A percentile compares a stretch with the other conserved stretches of the same genome.
These are phyloP conservation scores for Fusarium subglutinans DNA, from an alignment of 2,329 filamentous ascomycete genomes.

Conservation along the genomic window DNA sequence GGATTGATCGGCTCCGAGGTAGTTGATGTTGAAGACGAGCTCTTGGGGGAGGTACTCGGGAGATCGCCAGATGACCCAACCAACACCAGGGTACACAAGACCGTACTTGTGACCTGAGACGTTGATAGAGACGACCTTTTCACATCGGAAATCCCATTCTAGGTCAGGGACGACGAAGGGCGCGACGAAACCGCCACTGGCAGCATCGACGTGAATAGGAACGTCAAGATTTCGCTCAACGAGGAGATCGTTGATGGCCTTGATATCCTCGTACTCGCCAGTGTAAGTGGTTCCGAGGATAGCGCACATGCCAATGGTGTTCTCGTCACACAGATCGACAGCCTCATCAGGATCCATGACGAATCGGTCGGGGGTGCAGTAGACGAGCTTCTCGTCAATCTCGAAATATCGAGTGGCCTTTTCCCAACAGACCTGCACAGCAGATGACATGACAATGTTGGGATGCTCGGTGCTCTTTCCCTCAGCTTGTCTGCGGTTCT, in stretches of 20 bases:
- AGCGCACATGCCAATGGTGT: slow-evolving; percentile 88
- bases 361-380: slow-evolving; percentile 68
- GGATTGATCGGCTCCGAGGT: slow-evolving; percentile 92
- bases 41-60: slow-evolving; percentile 87
- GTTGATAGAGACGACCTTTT: slow-evolving; percentile 93
- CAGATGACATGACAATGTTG: slow-evolving; percentile 95
- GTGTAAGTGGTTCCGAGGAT: slow-evolving; percentile 96
- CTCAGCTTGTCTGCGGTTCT: slow-evolving; percentile 82
- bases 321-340: slow-evolving; percentile 70
- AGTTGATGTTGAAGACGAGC: slow-evolving; percentile 99
- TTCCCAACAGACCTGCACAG: slow-evolving; percentile 97
- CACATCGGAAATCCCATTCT: slow-evolving; percentile 90
- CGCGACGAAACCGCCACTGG: slow-evolving; percentile 90
- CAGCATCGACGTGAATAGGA: slow-evolving; percentile 94
- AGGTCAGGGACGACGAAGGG: slow-evolving; percentile 88
- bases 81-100: slow-evolving; percentile 87
- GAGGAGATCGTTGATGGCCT: slow-evolving; percentile 89
- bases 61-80: slow-evolving; percentile 91
- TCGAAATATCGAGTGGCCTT: slow-evolving; percentile 92
- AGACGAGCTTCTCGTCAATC: slow-evolving; percentile 85
- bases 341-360: slow-evolving; percentile 72
- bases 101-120: slow-evolving; percentile 89
- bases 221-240: slow-evolving; percentile 78
- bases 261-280: slow-evolving; percentile 93
- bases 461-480: slow-evolving; percentile 83